Evolutionary conservation across 202 grass and related monocot species (phyloP).

Genomic region (Dendrocalamus latiflorus): DNA sequence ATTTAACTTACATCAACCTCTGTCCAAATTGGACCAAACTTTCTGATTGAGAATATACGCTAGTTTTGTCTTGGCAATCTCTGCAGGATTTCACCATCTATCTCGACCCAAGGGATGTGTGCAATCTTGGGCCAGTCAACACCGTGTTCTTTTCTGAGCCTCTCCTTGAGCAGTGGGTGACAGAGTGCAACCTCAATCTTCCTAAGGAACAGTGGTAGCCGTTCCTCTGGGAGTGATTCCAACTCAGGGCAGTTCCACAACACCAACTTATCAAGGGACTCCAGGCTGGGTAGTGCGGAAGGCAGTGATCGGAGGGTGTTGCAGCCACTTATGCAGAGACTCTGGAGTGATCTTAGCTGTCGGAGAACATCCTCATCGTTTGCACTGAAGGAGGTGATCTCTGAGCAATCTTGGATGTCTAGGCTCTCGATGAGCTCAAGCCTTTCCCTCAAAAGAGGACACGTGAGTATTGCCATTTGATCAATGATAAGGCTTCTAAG

Average conservation of each 20-base stretch:
- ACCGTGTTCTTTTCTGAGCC: conserved; percentile 24
- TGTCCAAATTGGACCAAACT: too few relatives aligned
- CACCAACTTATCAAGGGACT: conserved; percentile 33
- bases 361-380: background rate
- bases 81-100: too few relatives aligned
- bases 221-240: conserved; percentile 32
- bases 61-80: too few relatives aligned
- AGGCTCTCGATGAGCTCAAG: conserved; percentile 30
- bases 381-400: conserved; percentile 21
- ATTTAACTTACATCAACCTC: too few relatives aligned
- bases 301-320: conserved; percentile 33
- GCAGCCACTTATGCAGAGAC: conserved; percentile 39
- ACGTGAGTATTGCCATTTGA: conserved; percentile 21
- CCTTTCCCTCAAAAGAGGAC: conserved; percentile 6
- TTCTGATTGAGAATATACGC: too few relatives aligned
- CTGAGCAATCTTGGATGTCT: conserved; percentile 35
- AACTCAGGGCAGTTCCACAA: conserved; percentile 44
- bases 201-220: conserved; percentile 31
- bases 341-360: conserved; percentile 27
- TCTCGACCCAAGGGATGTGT: too few relatives aligned
- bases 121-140: conserved; percentile 30
- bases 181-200: conserved; percentile 43
- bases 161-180: conserved; percentile 40
- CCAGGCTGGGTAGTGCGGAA: conserved; percentile 10
- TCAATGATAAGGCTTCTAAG: conserved; percentile 34